Percentiles rank a stretch among this genome's conserved stretches.
Conservation (phyloP, 2,329 filamentous ascomycete species). For the Aspergillus udagawae region DNA sequence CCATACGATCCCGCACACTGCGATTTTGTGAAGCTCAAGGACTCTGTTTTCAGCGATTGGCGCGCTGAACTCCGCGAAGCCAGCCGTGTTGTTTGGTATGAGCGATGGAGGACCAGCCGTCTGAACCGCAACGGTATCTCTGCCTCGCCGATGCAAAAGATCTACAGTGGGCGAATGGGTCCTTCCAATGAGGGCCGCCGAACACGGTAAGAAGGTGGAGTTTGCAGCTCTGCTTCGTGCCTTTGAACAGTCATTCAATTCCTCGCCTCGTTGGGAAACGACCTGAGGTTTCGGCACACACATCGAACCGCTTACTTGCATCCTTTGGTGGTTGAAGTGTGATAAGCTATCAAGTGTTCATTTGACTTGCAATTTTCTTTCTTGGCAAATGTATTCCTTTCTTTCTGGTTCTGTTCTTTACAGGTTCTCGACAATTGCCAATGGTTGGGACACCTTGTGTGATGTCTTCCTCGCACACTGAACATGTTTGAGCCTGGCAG, state of each 20-base stretch:
- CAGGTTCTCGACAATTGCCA: not conserved
- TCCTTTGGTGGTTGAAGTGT: not conserved
- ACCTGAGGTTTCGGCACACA: not conserved
- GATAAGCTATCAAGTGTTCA: not conserved
- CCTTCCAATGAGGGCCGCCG: constrained; percentile 23
- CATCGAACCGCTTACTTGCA: not conserved
- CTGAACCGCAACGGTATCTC: constrained; percentile 31
- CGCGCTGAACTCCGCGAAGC: constrained; percentile 83
- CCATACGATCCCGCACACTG: constrained; percentile 89
- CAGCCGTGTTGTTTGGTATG: constrained; percentile 90
- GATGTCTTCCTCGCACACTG: not conserved
- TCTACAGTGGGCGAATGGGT: constrained; percentile 27
- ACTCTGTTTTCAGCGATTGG: constrained; percentile 92
- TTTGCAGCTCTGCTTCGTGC: not conserved
- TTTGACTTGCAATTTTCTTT: not conserved
- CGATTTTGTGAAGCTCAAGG: constrained; percentile 86
- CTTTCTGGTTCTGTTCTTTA: not conserved
- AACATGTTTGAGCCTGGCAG: not conserved
- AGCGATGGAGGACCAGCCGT: constrained; percentile 75
- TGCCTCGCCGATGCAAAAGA: constrained; percentile 19
- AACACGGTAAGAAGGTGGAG: constrained; percentile 13
- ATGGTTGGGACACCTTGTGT: not conserved
- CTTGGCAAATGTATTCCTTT: not conserved
- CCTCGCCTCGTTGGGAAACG: not conserved
- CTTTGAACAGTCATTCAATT: not conserved